Evolutionary conservation across 2,329 filamentous ascomycete species (phyloP).

Genomic region (Aspergillus uvarum): DNA sequence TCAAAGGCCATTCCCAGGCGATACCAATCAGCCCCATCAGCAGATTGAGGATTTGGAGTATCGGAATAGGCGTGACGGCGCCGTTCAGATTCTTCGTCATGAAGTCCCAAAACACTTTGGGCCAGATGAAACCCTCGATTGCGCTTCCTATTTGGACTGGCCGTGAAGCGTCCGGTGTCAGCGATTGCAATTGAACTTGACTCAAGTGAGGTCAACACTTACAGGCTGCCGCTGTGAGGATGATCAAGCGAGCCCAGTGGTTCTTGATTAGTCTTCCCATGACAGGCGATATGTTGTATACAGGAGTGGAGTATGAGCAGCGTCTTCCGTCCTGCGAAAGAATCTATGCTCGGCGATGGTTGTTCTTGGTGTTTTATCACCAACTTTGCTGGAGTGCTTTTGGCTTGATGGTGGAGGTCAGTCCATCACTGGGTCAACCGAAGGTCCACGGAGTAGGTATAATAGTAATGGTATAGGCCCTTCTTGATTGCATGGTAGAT

Average conservation of each 20-base stretch:
- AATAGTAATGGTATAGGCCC: not conserved
- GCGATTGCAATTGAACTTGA: not conserved
- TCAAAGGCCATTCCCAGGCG: slow-evolving; percentile 88
- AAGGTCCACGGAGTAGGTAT: not conserved
- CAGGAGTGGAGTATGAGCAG: not conserved
- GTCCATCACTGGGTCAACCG: slow-evolving; percentile 11
- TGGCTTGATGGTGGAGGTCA: not conserved
- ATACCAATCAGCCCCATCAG: slow-evolving; percentile 75
- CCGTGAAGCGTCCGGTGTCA: slow-evolving; percentile 13
- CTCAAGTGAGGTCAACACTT: slow-evolving; percentile 35
- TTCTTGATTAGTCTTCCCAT: slow-evolving; percentile 99
- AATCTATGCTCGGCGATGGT: not conserved
- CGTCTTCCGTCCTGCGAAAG: slow-evolving; percentile 32
- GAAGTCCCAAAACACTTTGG: slow-evolving; percentile 98
- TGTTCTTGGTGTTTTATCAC: not conserved
- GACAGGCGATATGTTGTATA: slow-evolving; percentile 11
- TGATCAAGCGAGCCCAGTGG: slow-evolving; percentile 94
- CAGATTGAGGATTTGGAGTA: slow-evolving; percentile 87
- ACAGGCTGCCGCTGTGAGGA: slow-evolving; percentile 80
- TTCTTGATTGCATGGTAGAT: slow-evolving; percentile 19
- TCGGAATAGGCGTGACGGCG: slow-evolving; percentile 81
- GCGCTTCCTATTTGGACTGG: slow-evolving; percentile 83
- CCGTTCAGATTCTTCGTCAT: slow-evolving; percentile 84
- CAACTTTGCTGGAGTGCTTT: not conserved
- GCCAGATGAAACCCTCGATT: slow-evolving; percentile 92